Conservation (phyloP, 345 rosid genomes). For the Geranium rotundifolium region DNA sequence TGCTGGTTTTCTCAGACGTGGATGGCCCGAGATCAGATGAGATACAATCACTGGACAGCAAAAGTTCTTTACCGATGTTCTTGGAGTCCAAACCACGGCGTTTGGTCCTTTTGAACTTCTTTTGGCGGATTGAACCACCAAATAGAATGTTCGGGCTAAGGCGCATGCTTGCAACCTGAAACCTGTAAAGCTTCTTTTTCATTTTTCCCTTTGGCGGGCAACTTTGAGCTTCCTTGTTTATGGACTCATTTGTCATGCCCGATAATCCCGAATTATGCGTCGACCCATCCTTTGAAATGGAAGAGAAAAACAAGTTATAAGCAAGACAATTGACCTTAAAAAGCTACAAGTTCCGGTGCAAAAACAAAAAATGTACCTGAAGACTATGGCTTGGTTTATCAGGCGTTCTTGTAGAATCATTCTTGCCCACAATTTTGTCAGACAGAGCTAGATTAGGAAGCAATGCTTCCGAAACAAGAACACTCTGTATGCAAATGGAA, state of each 20-base stretch:
- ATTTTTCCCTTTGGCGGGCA: slow-evolving; percentile 16
- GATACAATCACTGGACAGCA: slow-evolving; percentile 14
- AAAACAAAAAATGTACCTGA: slow-evolving; percentile 6
- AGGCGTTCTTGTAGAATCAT: neutral
- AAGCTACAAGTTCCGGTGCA: neutral
- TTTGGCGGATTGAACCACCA: slow-evolving; percentile 11
- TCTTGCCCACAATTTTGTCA: neutral
- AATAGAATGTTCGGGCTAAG: slow-evolving; percentile 37
- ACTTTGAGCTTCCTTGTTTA: slow-evolving; percentile 12
- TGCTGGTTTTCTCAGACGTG: slow-evolving; percentile 27
- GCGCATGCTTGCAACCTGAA: slow-evolving; percentile 16
- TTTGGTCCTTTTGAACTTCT: slow-evolving; percentile 41
- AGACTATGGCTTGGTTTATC: slow-evolving; percentile 12
- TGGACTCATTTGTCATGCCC: slow-evolving; percentile 4
- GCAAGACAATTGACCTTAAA: neutral
- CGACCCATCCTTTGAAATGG: slow-evolving; percentile 1
- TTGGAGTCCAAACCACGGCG: slow-evolving; percentile 8
- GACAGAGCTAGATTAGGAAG: neutral
- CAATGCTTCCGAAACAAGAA: neutral
- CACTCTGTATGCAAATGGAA: neutral
- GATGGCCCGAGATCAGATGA: slow-evolving; percentile 40
- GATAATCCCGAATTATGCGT: slow-evolving; percentile 4
- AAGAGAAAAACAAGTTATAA: neutral
- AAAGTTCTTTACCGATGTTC: slow-evolving; percentile 19
- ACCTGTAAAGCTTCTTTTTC: slow-evolving; percentile 38